Conservation (phyloP, 2,329 filamentous ascomycete species). For the Aspergillus amoenus region DNA sequence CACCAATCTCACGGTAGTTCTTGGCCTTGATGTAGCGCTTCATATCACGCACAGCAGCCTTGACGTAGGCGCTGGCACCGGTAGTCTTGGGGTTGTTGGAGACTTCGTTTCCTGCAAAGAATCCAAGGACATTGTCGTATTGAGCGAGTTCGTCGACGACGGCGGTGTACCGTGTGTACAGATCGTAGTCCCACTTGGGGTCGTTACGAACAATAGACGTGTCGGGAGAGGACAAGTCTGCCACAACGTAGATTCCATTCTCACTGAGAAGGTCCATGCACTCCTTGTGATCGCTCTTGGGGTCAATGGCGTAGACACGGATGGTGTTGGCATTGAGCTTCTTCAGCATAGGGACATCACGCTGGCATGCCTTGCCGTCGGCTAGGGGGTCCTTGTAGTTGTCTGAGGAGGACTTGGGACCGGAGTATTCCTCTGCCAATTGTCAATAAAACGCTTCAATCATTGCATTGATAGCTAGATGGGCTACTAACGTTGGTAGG, state of each 20-base stretch:
- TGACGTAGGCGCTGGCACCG: conserved; percentile 85
- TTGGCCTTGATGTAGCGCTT: conserved; percentile 85
- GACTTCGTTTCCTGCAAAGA: conserved; percentile 98
- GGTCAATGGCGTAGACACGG: conserved; percentile 89
- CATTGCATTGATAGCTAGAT: neutral
- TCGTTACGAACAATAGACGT: conserved; percentile 80
- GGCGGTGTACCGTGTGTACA: conserved; percentile 75
- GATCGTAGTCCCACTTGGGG: conserved; percentile 72
- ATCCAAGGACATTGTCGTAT: conserved; percentile 89
- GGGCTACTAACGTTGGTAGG: conserved; percentile 66
- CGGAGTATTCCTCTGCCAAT: conserved; percentile 56
- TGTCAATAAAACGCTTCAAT: neutral
- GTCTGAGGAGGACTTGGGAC: conserved; percentile 51
- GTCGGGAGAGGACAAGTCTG: conserved; percentile 78
- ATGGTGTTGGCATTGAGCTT: conserved; percentile 85
- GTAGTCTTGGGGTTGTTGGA: conserved; percentile 86
- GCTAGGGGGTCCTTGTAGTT: conserved; percentile 80
- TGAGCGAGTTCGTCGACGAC: conserved; percentile 77
- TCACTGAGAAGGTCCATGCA: conserved; percentile 82
- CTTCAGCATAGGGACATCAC: conserved; percentile 77
- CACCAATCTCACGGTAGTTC: conserved; percentile 73
- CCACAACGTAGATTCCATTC: conserved; percentile 89
- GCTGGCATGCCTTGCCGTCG: conserved; percentile 67
- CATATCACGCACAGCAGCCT: conserved; percentile 91
- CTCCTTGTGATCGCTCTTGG: conserved; percentile 68